Evolutionary conservation across 345 rosid species (phyloP), one percentile per base, ranked within the genome.

Genomic region (Acer negundo): DNA sequence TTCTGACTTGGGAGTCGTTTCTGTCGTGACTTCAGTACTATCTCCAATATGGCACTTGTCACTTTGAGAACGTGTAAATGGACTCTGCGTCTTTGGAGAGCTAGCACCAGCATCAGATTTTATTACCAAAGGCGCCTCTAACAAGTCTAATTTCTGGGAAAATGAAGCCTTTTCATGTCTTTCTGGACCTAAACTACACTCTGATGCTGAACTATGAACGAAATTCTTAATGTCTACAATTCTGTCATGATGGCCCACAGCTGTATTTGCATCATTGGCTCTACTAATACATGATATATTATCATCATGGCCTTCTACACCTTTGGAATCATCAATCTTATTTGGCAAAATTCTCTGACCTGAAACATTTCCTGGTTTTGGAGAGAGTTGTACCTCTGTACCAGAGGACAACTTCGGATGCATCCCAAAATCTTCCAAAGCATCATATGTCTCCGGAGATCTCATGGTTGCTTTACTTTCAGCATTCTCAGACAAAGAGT

Each of bases 231-330:
- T 77, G 70, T 82, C 89, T 72, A 81, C 70, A 68, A 71, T 74
- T 78, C 82, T 80, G 72, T 77, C 80, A 68, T 61, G 61, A 73
- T 55, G 74, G 80, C 69, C 78, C 73, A 58, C 83, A 66, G 75
- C 76, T 70, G 69, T 67, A 75, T 72, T 82, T 2, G 72, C 69
- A 63, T 84, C 84, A 78, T 80, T 74, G 62, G 83, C 80, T 75
- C 78, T 78, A 81, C 84, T 88, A 80, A 81, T 82, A 84, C 87
- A 84, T 59, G 87, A 82, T 63, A 81, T 79, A 67, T 85, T 87
- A 78, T 89, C 92, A 86, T 88, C 94, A 83, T 86, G 89, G 73
- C 81, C 86, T 69, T 92, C 94, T 67, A 82, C 76, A 70, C 77
- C 76, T 76, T 86, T 86, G 35, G 74, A 51, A 84, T 79, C 79